A percentile compares a stretch with the other conserved stretches of the same genome.
Conservation (phyloP, 257 asterid species). For the Penstemon davidsonii region DNA sequence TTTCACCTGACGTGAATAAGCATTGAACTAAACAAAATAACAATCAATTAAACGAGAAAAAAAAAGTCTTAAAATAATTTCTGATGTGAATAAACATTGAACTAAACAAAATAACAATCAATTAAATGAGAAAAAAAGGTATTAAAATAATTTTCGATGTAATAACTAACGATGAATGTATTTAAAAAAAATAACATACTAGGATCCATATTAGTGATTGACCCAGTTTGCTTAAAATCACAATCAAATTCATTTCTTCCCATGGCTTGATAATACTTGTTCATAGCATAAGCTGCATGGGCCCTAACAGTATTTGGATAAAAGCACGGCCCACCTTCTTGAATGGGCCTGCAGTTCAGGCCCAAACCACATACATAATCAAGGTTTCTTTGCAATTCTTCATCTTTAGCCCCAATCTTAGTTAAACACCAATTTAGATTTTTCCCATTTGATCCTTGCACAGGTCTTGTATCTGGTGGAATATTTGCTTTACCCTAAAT, state of each 20-base stretch:
- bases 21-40: too few relatives aligned
- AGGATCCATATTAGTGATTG: conserved; percentile 38
- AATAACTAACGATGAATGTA: too few relatives aligned
- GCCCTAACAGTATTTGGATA: conserved; percentile 43
- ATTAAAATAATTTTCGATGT: too few relatives aligned
- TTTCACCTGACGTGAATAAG: not conserved
- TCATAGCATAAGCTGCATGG: conserved; percentile 53
- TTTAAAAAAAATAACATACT: conserved; percentile 22
- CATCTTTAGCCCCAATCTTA: conserved; percentile 32
- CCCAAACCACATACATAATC: conserved; percentile 51
- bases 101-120: too few relatives aligned
- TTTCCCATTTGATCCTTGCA: conserved; percentile 23
- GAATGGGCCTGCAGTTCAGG: conserved; percentile 40
- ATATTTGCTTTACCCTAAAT: conserved; percentile 37
- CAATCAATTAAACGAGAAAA: not conserved
- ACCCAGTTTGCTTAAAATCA: conserved; percentile 40
- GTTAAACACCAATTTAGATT: conserved; percentile 43
- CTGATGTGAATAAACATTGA: too few relatives aligned
- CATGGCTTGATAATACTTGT: conserved; percentile 37
- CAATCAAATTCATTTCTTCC: conserved; percentile 40
- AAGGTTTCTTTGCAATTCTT: conserved; percentile 40
- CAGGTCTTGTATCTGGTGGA: conserved; percentile 28
- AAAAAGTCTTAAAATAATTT: not conserved
- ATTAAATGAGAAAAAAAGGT: too few relatives aligned
- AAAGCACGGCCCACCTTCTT: conserved; percentile 40